phyloP scores from a whole-genome alignment of 2,329 filamentous ascomycete genomes.

The Cladosporium phlei region DNA sequence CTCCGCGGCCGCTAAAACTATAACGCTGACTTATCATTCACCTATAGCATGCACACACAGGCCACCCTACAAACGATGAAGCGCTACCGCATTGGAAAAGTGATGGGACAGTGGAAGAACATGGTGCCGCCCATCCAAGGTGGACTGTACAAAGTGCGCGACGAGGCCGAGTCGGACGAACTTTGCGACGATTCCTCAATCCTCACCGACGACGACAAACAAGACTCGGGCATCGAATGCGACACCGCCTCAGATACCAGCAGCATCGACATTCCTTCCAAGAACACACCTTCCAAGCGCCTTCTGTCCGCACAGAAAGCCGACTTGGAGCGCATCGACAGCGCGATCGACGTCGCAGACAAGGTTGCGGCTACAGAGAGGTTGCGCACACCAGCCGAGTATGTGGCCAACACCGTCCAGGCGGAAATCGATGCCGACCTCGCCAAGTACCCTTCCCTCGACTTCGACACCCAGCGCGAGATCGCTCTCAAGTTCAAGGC shows the following conservation, averaged over 20 bases:
- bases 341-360: constrained; percentile 2
- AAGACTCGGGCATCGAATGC: constrained; percentile 12
- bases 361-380: neutral
- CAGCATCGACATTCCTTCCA: neutral
- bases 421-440: constrained; percentile 37
- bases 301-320: neutral
- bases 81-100: constrained; percentile 56
- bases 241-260: constrained; percentile 11
- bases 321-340: constrained; percentile 3
- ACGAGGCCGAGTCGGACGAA: constrained; percentile 31
- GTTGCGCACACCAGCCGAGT: constrained; percentile 24
- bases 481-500: constrained; percentile 54
- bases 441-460: constrained; percentile 47
- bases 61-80: constrained; percentile 54
- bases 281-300: neutral
- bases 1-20: constrained; percentile 3
- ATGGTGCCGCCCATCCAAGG: constrained; percentile 56
- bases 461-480: constrained; percentile 49
- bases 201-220: constrained; percentile 11
- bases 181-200: neutral
- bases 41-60: constrained; percentile 40
- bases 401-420: constrained; percentile 33
- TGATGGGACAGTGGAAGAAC: constrained; percentile 53
- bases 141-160: neutral
- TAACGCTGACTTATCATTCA: constrained; percentile 43